Conservation (phyloP, 768 basidiomycete species). For the Macrolepiota albuminosa region DNA sequence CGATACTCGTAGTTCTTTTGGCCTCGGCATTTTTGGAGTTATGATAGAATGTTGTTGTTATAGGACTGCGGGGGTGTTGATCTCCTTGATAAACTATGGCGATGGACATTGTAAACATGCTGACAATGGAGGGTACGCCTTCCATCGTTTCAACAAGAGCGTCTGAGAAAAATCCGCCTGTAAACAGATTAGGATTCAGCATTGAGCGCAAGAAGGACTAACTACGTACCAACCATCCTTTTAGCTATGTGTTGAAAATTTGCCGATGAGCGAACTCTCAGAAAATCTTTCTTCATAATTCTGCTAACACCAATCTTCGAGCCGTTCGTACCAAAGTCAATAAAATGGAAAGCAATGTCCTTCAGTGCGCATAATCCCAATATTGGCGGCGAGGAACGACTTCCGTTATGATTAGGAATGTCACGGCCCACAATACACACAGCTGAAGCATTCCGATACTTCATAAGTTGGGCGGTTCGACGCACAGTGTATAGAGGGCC, state of each 20-base stretch:
- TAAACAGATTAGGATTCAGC: background rate
- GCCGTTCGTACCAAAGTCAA: background rate
- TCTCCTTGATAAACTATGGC: background rate
- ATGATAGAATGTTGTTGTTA: background rate
- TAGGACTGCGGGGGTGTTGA: background rate
- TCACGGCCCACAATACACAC: constrained; percentile 5
- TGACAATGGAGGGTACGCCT: background rate
- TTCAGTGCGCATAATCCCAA: constrained; percentile 1
- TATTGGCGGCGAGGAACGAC: background rate
- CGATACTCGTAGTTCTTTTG: background rate
- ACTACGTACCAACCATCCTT: constrained; percentile 4
- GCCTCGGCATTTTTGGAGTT: background rate
- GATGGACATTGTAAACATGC: background rate
- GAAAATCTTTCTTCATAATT: background rate
- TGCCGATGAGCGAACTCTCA: background rate
- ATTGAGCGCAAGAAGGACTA: background rate
- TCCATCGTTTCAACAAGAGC: background rate
- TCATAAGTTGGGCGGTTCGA: constrained; percentile 5
- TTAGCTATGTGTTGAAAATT: background rate
- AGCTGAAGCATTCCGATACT: background rate
- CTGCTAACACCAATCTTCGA: background rate
- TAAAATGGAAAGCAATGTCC: constrained; percentile 1
- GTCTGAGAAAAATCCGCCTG: background rate
- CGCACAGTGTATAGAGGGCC: background rate
- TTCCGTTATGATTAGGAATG: background rate